Evolutionary conservation across 2,329 filamentous ascomycete species (phyloP).

Genomic region (Sclerotinia borealis): DNA sequence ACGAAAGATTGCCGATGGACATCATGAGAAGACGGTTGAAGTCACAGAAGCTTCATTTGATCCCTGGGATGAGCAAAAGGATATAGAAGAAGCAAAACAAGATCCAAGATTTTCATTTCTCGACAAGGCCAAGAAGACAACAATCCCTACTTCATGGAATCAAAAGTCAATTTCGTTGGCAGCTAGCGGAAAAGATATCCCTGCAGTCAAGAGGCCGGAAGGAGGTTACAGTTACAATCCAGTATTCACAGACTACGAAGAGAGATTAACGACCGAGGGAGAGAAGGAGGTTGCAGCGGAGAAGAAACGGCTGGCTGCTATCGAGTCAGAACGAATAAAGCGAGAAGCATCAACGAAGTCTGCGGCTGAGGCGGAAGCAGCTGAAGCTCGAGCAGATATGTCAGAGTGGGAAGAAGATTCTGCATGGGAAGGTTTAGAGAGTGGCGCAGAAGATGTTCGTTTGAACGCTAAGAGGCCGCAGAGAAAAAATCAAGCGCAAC

Average conservation of each 20-base stretch:
- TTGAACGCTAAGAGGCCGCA: slow-evolving; percentile 68
- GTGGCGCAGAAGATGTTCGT: slow-evolving; percentile 63
- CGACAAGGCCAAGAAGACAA: slow-evolving; percentile 57
- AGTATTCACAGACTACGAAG: slow-evolving; percentile 76
- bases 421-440: slow-evolving; percentile 86
- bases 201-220: slow-evolving; percentile 71
- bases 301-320: slow-evolving; percentile 61
- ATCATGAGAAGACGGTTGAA: slow-evolving; percentile 38
- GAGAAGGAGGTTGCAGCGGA: slow-evolving; percentile 75
- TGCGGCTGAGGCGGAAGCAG: slow-evolving; percentile 68
- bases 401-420: slow-evolving; percentile 80
- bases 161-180: slow-evolving; percentile 74
- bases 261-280: slow-evolving; percentile 66
- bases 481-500: slow-evolving; percentile 78
- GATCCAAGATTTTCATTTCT: slow-evolving; percentile 59
- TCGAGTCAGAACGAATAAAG: slow-evolving; percentile 60
- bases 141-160: slow-evolving; percentile 69
- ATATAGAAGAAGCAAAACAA: slow-evolving; percentile 39
- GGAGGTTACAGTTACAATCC: slow-evolving; percentile 93
- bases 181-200: slow-evolving; percentile 73
- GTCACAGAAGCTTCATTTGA: slow-evolving; percentile 66
- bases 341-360: slow-evolving; percentile 63
- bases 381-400: slow-evolving; percentile 57
- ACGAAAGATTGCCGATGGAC: slow-evolving; percentile 71
- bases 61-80: slow-evolving; percentile 61